Percentiles rank a stretch among this genome's conserved stretches.
Conservation (phyloP, 768 basidiomycete genomes). For the Lactarius evosmus region DNA sequence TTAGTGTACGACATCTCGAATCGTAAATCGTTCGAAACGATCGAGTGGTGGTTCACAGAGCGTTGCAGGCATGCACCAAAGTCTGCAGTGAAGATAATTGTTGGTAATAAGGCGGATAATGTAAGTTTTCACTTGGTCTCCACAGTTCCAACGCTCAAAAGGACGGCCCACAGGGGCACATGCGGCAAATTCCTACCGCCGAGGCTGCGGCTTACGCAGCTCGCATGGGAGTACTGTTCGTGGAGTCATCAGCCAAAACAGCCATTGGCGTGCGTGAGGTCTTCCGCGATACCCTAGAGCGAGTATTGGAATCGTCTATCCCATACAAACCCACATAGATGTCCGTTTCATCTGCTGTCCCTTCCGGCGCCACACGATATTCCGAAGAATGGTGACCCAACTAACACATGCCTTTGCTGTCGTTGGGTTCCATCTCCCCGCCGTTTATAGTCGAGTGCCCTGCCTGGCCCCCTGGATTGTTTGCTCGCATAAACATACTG, state of each 20-base stretch:
- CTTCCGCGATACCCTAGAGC: neutral
- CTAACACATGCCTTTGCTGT: neutral
- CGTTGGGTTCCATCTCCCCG: neutral
- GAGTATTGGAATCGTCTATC: neutral
- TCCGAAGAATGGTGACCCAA: neutral
- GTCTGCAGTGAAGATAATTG: constrained; percentile 88
- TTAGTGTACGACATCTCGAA: constrained; percentile 92
- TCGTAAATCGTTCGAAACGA: constrained; percentile 85
- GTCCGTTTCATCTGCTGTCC: neutral
- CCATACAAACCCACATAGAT: neutral
- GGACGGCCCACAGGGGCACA: neutral
- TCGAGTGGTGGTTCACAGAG: constrained; percentile 87
- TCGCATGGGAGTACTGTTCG: neutral
- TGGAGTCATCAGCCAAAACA: neutral
- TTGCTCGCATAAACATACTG: neutral
- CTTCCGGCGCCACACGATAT: neutral
- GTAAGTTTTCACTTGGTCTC: neutral
- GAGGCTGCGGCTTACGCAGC: neutral
- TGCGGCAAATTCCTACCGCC: neutral
- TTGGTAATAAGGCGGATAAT: constrained; percentile 39
- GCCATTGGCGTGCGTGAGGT: neutral
- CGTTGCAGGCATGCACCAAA: constrained; percentile 86
- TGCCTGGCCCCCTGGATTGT: neutral
- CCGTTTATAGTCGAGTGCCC: neutral
- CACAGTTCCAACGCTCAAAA: neutral